Conservation (phyloP, 2,329 filamentous ascomycete genomes). For the Colletotrichum liaoningense region DNA sequence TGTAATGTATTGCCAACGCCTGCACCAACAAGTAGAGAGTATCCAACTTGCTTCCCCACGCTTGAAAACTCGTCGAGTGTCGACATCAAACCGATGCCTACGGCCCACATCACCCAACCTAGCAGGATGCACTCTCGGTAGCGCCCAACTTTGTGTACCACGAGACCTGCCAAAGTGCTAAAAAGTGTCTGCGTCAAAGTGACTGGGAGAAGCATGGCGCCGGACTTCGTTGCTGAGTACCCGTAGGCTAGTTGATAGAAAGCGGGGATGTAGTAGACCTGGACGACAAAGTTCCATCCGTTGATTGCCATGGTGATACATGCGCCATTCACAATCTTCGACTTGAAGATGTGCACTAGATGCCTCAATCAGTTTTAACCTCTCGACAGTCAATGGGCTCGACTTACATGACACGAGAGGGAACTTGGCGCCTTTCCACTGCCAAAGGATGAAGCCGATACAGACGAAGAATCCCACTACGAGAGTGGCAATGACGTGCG, state of each 20-base stretch:
- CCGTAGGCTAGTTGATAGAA: constrained; percentile 60
- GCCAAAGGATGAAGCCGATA: constrained; percentile 62
- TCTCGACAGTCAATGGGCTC: not conserved
- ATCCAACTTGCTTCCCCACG: constrained; percentile 65
- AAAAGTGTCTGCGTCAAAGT: constrained; percentile 57
- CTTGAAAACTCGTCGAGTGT: constrained; percentile 60
- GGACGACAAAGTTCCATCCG: constrained; percentile 70
- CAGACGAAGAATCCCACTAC: constrained; percentile 54
- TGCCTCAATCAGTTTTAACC: constrained; percentile 26
- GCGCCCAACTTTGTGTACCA: constrained; percentile 63
- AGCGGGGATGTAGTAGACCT: constrained; percentile 60
- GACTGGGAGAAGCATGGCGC: constrained; percentile 54
- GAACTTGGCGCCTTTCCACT: constrained; percentile 59
- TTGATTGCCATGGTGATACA: constrained; percentile 69
- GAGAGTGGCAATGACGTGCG: constrained; percentile 65
- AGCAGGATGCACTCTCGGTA: constrained; percentile 66
- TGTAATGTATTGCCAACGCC: constrained; percentile 65
- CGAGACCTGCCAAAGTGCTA: constrained; percentile 62
- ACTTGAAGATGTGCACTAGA: constrained; percentile 64
- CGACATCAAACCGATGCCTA: constrained; percentile 64
- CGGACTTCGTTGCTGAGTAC: constrained; percentile 55
- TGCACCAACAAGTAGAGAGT: constrained; percentile 61
- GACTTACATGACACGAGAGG: constrained; percentile 59
- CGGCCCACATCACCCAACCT: constrained; percentile 63
- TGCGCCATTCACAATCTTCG: constrained; percentile 63